A percentile compares a stretch with the other conserved stretches of the same genome.
These are phyloP conservation scores for Pistacia vera DNA, from an alignment of 345 rosid species.

Conservation along the genomic window DNA sequence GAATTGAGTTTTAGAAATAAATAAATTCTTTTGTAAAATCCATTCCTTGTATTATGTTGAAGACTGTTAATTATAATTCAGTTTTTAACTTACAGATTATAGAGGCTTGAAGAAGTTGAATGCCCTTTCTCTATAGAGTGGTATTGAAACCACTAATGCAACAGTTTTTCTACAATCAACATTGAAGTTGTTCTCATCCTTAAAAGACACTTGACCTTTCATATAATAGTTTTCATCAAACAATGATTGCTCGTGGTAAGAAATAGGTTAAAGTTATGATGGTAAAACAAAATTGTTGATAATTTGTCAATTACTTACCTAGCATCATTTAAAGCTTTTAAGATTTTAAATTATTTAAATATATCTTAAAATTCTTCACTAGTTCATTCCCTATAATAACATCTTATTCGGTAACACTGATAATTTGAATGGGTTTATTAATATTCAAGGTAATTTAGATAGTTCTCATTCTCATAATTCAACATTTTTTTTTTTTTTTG, in stretches of 20 bases:
- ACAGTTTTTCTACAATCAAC: neutral
- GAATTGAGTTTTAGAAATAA: no score
- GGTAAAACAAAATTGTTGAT: neutral
- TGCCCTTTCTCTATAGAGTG: neutral
- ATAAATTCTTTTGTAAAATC: no score
- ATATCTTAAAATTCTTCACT: no score
- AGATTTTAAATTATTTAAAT: no score
- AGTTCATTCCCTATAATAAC: no score
- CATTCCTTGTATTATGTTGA: no score
- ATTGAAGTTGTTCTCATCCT: neutral
- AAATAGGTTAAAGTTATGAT: neutral
- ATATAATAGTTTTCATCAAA: neutral
- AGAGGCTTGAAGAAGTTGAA: neutral
- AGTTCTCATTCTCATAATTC: no score
- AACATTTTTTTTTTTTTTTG: no score
- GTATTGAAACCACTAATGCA: neutral
- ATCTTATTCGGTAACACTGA: no score
- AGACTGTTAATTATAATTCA: neutral
- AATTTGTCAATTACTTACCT: neutral
- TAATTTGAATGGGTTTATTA: no score
- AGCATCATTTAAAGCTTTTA: neutral
- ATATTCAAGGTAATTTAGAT: no score
- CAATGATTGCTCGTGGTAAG: neutral
- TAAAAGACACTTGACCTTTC: neutral
- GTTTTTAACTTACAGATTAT: neutral